Evolutionary conservation across 441 rosid species (phyloP), one percentile per base, ranked within the genome.

Genomic region (Corymbia calophylla): DNA sequence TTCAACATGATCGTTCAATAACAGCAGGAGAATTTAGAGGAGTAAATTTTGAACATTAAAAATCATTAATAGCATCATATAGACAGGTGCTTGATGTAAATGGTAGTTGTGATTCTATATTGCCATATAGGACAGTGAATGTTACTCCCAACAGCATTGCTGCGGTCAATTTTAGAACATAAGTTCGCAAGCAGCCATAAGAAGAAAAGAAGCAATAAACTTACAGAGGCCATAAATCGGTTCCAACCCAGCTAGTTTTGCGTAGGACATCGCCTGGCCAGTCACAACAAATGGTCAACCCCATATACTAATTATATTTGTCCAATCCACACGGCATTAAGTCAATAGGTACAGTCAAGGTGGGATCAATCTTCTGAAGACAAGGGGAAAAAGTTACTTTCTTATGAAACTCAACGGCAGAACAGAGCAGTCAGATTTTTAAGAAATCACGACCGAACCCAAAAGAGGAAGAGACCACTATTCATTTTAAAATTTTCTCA

Each of bases 221-320:
- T 97, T 95, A 97, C 99, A 97, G 73, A 98, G 94, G 86, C 99
- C 99, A 90, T 97, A 98, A 60, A 98, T 97, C 32, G 99, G 93
- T 87, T 94, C 93, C 91, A 97, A 97, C 90, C 99, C 99, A 58
- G 99, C 99, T 89, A 97, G 94, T 89, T 94, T 97, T 89, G 99
- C 99, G 93, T 97, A 97, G 60, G 99, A 97, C 99, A 97, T 97
- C 86, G 96, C 97, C 99, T 97, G 97, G 88, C 91, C 93, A 94
- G 87, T 91, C 84, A 90, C 92, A 87, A 89, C 87, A 55, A 88
- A 56, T 19, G 10, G 70, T 56, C 64, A 81, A 62, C 31, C 27
- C 21, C 64, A 82, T 16, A 39, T 39, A 44, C n/a, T 7, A 39
- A 39, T 73, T 12, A 73, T 44, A 73, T 39, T 73, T 12, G 49